These are phyloP conservation scores for Phialocephala sp. DNA, from an alignment of 2,329 filamentous ascomycete genomes.

Conservation along the genomic window DNA sequence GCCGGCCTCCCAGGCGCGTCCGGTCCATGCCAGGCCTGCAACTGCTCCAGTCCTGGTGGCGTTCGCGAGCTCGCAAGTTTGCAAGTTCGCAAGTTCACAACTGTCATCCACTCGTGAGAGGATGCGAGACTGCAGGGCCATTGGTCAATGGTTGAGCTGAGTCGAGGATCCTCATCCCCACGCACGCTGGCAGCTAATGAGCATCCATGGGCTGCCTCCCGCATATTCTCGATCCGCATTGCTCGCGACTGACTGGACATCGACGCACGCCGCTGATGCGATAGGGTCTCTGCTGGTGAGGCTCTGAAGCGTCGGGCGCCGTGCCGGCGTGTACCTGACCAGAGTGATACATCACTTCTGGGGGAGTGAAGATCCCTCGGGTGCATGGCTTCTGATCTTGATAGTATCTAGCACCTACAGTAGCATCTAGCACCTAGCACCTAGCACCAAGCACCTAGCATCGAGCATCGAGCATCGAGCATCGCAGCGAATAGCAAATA, in stretches of 20 bases:
- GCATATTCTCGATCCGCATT: not conserved
- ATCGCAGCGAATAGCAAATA: not conserved
- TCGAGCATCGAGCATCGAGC: too few species aligned
- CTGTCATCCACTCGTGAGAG: not conserved
- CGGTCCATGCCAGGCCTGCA: not conserved
- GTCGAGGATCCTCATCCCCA: not conserved
- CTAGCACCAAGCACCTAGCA: too few species aligned
- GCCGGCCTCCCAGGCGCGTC: not conserved
- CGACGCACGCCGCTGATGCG: not conserved
- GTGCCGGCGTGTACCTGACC: constrained; percentile 12
- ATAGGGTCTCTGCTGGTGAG: constrained; percentile 3
- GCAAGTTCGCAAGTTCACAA: too few species aligned
- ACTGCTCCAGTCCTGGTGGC: not conserved
- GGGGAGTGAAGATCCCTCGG: constrained; percentile 4
- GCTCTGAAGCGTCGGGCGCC: not conserved
- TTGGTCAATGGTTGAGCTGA: not conserved
- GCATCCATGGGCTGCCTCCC: not conserved
- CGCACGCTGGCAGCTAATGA: not conserved
- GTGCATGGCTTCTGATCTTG: not conserved
- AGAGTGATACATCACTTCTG: constrained; percentile 10
- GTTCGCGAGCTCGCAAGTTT: too few species aligned
- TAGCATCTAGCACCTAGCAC: too few species aligned
- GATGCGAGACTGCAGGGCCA: not conserved
- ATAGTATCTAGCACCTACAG: too few species aligned
- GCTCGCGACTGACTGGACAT: not conserved